Conservation (phyloP, 1,284 basidiomycete species). For the Wallemia hederae region DNA sequence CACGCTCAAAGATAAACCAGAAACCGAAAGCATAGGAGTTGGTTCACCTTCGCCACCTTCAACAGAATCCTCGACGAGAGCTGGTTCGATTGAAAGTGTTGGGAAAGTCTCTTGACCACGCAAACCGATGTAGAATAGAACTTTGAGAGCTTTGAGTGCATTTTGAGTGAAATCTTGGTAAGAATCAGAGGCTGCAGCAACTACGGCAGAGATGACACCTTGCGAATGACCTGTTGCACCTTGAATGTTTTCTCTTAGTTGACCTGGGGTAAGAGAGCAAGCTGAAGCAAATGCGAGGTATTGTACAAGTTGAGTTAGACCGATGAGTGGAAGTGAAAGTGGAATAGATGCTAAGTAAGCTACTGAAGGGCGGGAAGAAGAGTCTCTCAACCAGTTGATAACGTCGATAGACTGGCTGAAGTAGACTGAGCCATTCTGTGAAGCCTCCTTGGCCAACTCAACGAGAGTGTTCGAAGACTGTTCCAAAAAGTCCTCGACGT, state of each 20-base stretch:
- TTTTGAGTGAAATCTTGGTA: conserved; percentile 46
- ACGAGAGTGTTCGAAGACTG: conserved; percentile 38
- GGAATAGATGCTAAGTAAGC: conserved; percentile 83
- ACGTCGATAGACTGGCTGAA: conserved; percentile 62
- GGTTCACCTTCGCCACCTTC: conserved; percentile 81
- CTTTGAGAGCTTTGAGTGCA: conserved; percentile 51
- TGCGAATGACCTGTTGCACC: conserved; percentile 92
- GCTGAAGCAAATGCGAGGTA: conserved; percentile 57
- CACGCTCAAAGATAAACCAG: conserved; percentile 46
- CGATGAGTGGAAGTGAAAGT: conserved; percentile 83
- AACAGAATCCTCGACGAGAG: conserved; percentile 55
- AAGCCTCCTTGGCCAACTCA: conserved; percentile 32
- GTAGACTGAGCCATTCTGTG: conserved; percentile 30
- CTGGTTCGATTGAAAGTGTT: conserved; percentile 63
- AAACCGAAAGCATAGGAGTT: conserved; percentile 73
- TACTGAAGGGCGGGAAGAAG: conserved; percentile 36
- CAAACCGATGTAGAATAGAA: conserved; percentile 78
- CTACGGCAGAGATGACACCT: conserved; percentile 75
- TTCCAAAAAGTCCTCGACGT: conserved; percentile 39
- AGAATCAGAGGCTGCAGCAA: conserved; percentile 47
- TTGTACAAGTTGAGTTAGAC: conserved; percentile 77
- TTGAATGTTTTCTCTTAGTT: conserved; percentile 41
- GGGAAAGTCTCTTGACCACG: conserved; percentile 88
- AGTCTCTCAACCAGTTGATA: conserved; percentile 51
- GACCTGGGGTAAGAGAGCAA: conserved; percentile 41